Evolutionary conservation across 805 yeast species (phyloP), one percentile per base, ranked within the genome.

Genomic region (Lipomyces sp.): DNA sequence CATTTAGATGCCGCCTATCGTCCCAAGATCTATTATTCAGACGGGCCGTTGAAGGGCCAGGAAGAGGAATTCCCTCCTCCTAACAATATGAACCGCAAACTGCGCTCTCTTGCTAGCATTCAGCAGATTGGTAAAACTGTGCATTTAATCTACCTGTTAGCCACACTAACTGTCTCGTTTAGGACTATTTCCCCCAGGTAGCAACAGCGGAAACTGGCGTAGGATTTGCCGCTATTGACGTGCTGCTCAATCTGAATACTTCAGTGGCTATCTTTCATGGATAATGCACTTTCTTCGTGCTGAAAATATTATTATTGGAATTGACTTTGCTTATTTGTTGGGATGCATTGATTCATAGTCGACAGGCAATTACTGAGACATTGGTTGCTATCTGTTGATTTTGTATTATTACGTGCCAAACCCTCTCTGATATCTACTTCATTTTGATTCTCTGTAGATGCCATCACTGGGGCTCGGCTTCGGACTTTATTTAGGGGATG

Each of bases 11-110:
- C 81, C 0, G 81, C 79, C 4, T 84, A 80, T 71, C 77, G 85
- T 18, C 87, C 87, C 0, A 79, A 78, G 64, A 72, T 84, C n/a
- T 84, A 80, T 69, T 73, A 78, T 69, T 79, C 85, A 0, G 77
- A 76, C 2, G 86, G 86, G 0, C 77, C 77, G 0, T 64, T 72
- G 11, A 75, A 71, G n/a, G 87, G 86, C 2, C 69, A 76, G 51
- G 84, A 81, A 59, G 76, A 77, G 69, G 76, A 75, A 18, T 83
- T 83, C 63, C 83, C 84, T 0, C 70, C 77, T 2, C 81, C 82
- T 5, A 73, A 75, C 67, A 74, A 77, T 60, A 55, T 76, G 63
- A 73, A 72, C 53, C 66, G 80, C 42, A 78, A 78, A 67, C 61
- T 76, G 61, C 71, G 79, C 15, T 77, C 79, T 2, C 65, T 76